phyloP scores from a whole-genome alignment of 2,329 filamentous ascomycete species.

The Ascochyta clinopodiicola region DNA sequence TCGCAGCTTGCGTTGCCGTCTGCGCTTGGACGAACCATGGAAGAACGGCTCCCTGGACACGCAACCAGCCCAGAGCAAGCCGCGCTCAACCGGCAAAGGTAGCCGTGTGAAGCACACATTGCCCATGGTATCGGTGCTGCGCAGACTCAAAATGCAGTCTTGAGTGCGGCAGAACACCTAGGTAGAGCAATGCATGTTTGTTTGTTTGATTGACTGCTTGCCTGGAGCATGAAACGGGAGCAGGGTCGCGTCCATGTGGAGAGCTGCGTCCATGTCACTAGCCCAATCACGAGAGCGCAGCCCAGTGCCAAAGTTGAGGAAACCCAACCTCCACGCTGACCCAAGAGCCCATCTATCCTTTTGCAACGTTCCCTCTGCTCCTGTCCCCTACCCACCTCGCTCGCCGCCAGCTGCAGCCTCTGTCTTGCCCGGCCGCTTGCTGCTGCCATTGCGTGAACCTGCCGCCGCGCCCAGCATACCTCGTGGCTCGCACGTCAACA shows the following conservation, averaged over 20 bases:
- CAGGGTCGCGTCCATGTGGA: constrained; percentile 17
- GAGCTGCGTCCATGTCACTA: constrained; percentile 16
- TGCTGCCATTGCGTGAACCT: constrained; percentile 17
- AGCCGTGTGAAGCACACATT: background rate
- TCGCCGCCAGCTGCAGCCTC: constrained; percentile 4
- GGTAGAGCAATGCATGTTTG: too few species aligned
- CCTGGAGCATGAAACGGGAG: constrained; percentile 13
- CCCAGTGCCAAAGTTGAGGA: constrained; percentile 19
- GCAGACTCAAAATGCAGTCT: background rate
- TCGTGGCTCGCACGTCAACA: constrained; percentile 23
- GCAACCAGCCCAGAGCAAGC: constrained; percentile 8
- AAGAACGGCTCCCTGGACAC: constrained; percentile 6
- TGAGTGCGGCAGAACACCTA: too few species aligned
- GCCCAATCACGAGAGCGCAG: constrained; percentile 15
- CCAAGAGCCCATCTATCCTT: constrained; percentile 17
- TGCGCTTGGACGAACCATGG: constrained; percentile 9
- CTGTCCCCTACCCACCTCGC: background rate
- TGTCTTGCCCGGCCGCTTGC: constrained; percentile 3
- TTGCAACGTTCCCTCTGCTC: constrained; percentile 6
- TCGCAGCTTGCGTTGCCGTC: constrained; percentile 15
- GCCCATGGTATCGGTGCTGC: constrained; percentile 1
- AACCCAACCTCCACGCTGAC: constrained; percentile 20
- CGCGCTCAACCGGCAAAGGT: constrained; percentile 4
- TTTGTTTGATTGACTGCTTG: background rate
- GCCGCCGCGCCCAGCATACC: constrained; percentile 16